Base-by-base conservation (phyloP, 192 early-diverging fungal species). In the Umbelopsis sp. region DNA sequence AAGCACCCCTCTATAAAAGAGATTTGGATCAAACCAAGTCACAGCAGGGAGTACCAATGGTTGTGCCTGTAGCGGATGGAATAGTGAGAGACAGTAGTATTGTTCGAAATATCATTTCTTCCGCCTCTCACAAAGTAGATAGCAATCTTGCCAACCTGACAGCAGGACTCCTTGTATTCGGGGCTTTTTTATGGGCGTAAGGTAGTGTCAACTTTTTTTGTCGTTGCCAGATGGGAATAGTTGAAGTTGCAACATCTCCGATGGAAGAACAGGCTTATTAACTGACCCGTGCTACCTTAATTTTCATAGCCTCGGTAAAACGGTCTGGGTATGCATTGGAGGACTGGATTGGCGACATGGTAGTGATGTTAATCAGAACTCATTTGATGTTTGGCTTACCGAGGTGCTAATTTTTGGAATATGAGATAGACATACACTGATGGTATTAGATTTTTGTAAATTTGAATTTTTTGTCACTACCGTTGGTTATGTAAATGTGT, bases 141-240 rank as follows among this genome's bases (percentile, higher is more conserved):
- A 62, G 11, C 31, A 62, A 32, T 32, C 56, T 62, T 62, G 20
- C 56, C 16, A 62, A 62, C 26, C 29, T 62, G 8, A 31, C 34
- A 29, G 56, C 56, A 34, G 56, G 56, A 29, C 56, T 62, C 56
- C 56, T 62, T 20, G 56, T 62, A 62, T 62, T 62, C 56, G 56
- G 56, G 56, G 56, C 56, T 62, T 62, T 62, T 62, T 62, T 62
- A 32, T 62, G 29, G 56, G 56, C 26, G 56, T 62, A 31, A 62
- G 56, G 56, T 62, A 32, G 34, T 22, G 7, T 16, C 26, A 26
- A 32, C 20, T 49, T 17, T 49, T 21, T n/a, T 49, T 20, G 47
- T 7, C 0, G 38, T 17, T 49, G n/a, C 16, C 16, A 21, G 47
- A 17, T 49, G 47, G 47, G 16, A 49, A 17, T 49, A 0, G 16